Conservation (phyloP, 345 rosid genomes). For the Pistacia atlantica region DNA sequence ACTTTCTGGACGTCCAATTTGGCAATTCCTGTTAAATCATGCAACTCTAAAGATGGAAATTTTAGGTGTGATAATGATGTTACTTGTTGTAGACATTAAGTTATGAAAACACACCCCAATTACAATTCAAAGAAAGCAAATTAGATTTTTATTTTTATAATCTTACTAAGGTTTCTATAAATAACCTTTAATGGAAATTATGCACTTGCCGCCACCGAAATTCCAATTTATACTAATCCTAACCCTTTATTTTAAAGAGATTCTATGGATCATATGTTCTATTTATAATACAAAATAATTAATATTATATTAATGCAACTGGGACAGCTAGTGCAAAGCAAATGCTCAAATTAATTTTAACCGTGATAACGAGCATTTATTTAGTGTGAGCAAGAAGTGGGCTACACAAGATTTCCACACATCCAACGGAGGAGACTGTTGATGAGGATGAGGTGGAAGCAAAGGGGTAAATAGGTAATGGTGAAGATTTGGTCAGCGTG, state of each 20-base stretch:
- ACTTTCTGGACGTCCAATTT: neutral
- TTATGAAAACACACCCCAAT: too few relatives aligned
- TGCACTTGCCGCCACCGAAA: too few relatives aligned
- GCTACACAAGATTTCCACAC: too few relatives aligned
- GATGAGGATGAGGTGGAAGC: neutral
- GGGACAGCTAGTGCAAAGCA: neutral
- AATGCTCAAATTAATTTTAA: neutral
- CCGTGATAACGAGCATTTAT: neutral
- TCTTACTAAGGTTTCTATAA: too few relatives aligned
- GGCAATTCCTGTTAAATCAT: neutral
- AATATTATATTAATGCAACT: neutral
- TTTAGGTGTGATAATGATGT: neutral
- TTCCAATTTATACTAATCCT: too few relatives aligned
- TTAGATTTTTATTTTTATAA: too few relatives aligned
- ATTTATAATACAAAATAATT: too few relatives aligned
- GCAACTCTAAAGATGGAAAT: neutral
- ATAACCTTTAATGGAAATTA: too few relatives aligned
- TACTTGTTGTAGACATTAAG: neutral
- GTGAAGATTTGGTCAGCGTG: constrained; percentile 26
- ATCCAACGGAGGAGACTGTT: neutral
- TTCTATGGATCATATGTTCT: too few relatives aligned
- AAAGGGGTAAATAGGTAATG: constrained; percentile 17
- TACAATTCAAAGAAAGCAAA: too few relatives aligned
- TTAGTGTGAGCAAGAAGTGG: too few relatives aligned
- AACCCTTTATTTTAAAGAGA: neutral